These are phyloP conservation scores for Cryptococcus sp. DNA, from an alignment of 1,284 basidiomycete species.

Conservation along the genomic window DNA sequence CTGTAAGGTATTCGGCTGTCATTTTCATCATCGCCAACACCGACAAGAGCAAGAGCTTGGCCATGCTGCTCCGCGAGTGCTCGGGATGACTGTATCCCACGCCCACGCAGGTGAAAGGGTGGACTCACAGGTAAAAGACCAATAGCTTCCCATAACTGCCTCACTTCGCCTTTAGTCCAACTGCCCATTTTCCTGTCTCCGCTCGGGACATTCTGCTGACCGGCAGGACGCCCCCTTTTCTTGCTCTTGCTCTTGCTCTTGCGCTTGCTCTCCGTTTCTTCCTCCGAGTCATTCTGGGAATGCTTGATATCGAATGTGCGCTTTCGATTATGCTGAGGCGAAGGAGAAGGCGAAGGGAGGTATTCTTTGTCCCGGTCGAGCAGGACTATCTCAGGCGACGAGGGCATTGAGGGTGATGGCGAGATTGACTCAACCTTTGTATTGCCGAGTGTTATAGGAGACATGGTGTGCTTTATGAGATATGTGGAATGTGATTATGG, in stretches of 20 bases:
- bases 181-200: conserved; percentile 14
- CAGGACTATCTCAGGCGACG: too few relatives aligned
- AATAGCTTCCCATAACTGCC: conserved; percentile 23
- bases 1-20: neutral
- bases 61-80: neutral
- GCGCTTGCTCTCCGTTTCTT: too few relatives aligned
- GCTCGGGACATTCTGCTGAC: neutral
- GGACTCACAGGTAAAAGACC: conserved; percentile 19
- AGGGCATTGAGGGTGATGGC: too few relatives aligned
- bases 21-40: neutral
- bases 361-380: neutral
- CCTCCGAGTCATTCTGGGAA: too few relatives aligned
- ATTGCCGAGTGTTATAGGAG: too few relatives aligned
- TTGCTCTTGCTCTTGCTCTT: neutral
- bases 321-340: too few relatives aligned
- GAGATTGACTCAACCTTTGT: too few relatives aligned
- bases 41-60: neutral
- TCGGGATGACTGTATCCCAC: neutral
- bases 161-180: conserved; percentile 23
- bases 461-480: too few relatives aligned
- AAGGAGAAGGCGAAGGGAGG: conserved; percentile 10
- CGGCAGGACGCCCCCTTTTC: conserved; percentile 8
- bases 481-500: too few relatives aligned
- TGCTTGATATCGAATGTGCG: too few relatives aligned
- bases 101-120: neutral